A percentile compares a stretch with the other conserved stretches of the same genome.
These are phyloP conservation scores for Penicillium coprophilum DNA, from an alignment of 495 filamentous ascomycete genomes.

Conservation along the genomic window DNA sequence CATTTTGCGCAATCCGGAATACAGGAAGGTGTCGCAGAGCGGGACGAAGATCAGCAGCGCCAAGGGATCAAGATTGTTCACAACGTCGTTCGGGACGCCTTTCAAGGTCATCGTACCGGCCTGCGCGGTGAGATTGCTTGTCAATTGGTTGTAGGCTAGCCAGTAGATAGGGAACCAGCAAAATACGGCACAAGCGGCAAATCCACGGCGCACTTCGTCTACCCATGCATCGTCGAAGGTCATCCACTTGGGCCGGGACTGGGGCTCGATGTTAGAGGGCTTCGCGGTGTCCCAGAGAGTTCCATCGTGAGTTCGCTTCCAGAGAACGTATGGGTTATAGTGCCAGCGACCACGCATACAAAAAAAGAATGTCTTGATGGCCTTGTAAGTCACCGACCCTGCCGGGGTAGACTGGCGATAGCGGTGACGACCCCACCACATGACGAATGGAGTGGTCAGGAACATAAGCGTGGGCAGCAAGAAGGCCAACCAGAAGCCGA, in stretches of 20 bases:
- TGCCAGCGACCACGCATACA: not conserved
- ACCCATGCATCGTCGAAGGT: conserved; percentile 74
- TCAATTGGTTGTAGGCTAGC: conserved; percentile 57
- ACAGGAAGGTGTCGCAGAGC: conserved; percentile 51
- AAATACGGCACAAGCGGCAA: conserved; percentile 66
- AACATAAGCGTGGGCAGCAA: not conserved
- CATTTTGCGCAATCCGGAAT: not conserved
- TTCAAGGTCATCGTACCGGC: conserved; percentile 50
- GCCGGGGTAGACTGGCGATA: not conserved
- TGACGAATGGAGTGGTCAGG: not conserved
- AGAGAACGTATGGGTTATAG: not conserved
- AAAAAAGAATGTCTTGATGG: not conserved
- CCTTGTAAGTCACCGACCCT: not conserved
- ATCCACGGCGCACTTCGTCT: conserved; percentile 66
- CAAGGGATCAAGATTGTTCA: conserved; percentile 70
- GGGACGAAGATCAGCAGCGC: conserved; percentile 69
- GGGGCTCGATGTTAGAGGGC: conserved; percentile 24
- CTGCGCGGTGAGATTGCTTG: conserved; percentile 63
- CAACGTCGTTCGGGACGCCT: conserved; percentile 65
- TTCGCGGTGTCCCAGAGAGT: not conserved
- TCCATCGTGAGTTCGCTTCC: not conserved
- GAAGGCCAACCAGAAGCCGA: not conserved
- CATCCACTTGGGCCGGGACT: conserved; percentile 58
- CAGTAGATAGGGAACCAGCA: conserved; percentile 67
- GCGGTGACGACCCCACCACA: not conserved